Conservation (phyloP, 768 basidiomycete species). For the Lentinula detonsa region DNA sequence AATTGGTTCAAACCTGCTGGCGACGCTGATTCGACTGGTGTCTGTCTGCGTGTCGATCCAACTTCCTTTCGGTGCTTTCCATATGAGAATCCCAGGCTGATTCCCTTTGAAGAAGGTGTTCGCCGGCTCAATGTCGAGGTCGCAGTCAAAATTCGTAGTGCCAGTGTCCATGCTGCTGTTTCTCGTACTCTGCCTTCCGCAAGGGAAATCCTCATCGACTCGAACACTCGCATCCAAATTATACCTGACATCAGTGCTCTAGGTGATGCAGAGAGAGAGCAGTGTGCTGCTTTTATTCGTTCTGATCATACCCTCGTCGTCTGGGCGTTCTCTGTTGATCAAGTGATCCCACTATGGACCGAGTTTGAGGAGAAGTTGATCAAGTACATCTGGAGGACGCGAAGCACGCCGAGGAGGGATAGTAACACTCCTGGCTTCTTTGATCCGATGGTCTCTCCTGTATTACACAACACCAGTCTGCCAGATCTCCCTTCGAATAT, state of each 20-base stretch:
- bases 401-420: constrained; percentile 22
- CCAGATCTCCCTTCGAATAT: not conserved
- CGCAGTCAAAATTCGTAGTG: constrained; percentile 71
- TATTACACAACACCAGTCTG: not conserved
- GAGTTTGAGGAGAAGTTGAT: constrained; percentile 79
- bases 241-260: constrained; percentile 61
- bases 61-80: constrained; percentile 74
- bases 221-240: constrained; percentile 81
- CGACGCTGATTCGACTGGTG: constrained; percentile 66
- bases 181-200: constrained; percentile 27
- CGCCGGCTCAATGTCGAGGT: constrained; percentile 76
- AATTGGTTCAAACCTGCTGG: constrained; percentile 81
- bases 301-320: constrained; percentile 48
- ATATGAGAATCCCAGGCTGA: constrained; percentile 68
- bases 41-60: constrained; percentile 59
- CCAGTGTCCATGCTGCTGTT: constrained; percentile 72
- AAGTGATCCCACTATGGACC: constrained; percentile 61
- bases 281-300: constrained; percentile 75
- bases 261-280: constrained; percentile 79
- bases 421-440: constrained; percentile 4
- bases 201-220: constrained; percentile 65
- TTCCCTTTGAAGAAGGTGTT: constrained; percentile 77
- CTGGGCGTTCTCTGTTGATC: constrained; percentile 70
- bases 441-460: not conserved
- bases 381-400: constrained; percentile 69